Evolutionary conservation across 2,329 filamentous ascomycete genomes (phyloP), one percentile per base, ranked within the genome.

Genomic region (Penicillium crustosum): DNA sequence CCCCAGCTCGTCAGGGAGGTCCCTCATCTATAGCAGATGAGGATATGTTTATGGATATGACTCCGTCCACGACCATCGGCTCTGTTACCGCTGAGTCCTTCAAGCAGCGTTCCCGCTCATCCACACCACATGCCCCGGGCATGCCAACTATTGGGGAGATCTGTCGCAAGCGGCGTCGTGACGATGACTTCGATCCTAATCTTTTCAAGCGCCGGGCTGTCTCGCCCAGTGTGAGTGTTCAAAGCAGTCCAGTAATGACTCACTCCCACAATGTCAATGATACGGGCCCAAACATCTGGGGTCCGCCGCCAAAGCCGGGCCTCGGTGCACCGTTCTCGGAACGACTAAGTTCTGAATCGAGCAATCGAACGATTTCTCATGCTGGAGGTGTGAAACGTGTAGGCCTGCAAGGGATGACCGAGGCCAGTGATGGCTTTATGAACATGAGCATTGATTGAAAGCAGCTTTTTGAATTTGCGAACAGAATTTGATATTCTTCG

Each of bases 401-500:
- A 15, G 91, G 91, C 9, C 83, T 95, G 65, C 93, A 97, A 75
- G 91, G 93, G 1, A 97, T 97, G 93, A 89, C 86, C 19, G 93
- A 97, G 75, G 93, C 93, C n/a, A 91, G 91, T 71, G 93, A 97
- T 73, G 90, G 92, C 2, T 82, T 97, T 63, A 96, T 96, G 89
- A 92, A 93, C 68, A 94, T 97, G 90, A 96, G 90, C 74, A 96
- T 97, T 69, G 93, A 97, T 74, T 96, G 49, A 59, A 50, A 21
- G 8, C 19, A 31, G 19, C 12, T 15, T 39, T 41, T 33, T 27
- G 39, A 6, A 19, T 38, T 39, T 38, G 19, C 17, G 19, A 25
- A 15, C 23, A 9, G 25, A 31, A 31, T 43, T 44, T 35, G n/a
- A 17, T 27, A 53, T 36, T 53, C 27, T 44, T 31, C 31, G 5